Conservation (phyloP, 164 flowering plant species). For the Berberis vulgaris region DNA sequence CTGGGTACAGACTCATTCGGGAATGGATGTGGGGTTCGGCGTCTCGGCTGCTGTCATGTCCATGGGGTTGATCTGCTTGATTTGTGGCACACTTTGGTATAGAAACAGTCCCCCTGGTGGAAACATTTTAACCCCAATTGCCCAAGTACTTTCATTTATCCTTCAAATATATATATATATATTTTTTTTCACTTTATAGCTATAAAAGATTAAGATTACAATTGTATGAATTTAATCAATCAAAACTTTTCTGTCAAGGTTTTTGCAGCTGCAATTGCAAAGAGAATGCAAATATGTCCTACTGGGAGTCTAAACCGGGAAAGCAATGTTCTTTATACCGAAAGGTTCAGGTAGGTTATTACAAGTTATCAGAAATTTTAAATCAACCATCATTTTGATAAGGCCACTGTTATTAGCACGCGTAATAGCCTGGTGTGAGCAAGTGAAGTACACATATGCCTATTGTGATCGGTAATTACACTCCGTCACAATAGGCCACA, state of each 20-base stretch:
- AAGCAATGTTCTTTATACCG: slow-evolving; percentile 12
- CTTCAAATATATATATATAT: no score
- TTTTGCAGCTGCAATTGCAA: slow-evolving; percentile 69
- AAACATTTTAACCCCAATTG: slow-evolving; percentile 78
- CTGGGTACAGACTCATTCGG: slow-evolving; percentile 87
- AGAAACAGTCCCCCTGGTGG: slow-evolving; percentile 80
- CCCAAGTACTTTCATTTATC: slow-evolving; percentile 42
- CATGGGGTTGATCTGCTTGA: slow-evolving; percentile 58
- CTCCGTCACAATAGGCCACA: no score
- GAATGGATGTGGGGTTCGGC: slow-evolving; percentile 94
- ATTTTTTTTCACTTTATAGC: neutral
- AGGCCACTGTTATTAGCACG: no score
- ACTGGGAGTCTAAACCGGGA: slow-evolving; percentile 31
- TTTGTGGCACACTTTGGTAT: slow-evolving; percentile 60
- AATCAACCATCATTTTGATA: no score
- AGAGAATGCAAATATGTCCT: slow-evolving; percentile 55
- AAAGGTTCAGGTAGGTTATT: slow-evolving; percentile 18
- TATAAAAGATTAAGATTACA: neutral
- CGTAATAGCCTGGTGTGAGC: no score
- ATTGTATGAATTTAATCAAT: neutral
- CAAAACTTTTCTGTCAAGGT: slow-evolving; percentile 35
- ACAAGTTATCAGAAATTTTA: no score
- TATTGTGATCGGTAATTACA: no score
- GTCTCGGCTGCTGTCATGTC: slow-evolving; percentile 91
- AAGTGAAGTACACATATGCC: no score